Conservation (phyloP, 805 yeast species). For the Myxozyma lipomycoides region DNA sequence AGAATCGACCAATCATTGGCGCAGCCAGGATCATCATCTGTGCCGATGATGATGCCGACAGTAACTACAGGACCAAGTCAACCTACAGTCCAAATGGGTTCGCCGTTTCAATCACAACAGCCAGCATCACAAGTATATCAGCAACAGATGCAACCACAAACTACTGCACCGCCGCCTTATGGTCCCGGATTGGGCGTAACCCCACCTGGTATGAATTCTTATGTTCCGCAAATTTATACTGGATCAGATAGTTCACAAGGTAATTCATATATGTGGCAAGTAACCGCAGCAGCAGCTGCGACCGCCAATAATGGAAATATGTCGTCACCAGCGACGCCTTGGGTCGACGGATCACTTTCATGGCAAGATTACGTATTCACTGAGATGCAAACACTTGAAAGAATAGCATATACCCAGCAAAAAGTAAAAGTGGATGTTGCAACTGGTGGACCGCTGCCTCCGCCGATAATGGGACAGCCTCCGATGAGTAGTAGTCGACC, state of each 20-base stretch:
- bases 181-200: neutral
- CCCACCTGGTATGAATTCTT: neutral
- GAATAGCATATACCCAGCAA: neutral
- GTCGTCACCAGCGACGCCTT: neutral
- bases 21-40: neutral
- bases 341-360: slow-evolving; percentile 7
- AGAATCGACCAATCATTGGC: neutral
- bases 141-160: neutral
- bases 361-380: slow-evolving; percentile 24
- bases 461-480: neutral
- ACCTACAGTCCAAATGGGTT: neutral
- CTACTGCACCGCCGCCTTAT: neutral
- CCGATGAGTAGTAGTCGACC: too few species aligned
- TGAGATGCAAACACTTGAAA: slow-evolving; percentile 17
- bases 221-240: neutral
- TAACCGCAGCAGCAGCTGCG: neutral
- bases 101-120: neutral
- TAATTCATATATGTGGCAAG: neutral
- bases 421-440: neutral
- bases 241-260: neutral
- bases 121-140: neutral
- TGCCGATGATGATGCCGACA: neutral
- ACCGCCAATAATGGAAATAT: neutral
- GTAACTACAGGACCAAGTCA: neutral
- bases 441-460: neutral